A percentile compares a stretch with the other conserved stretches of the same genome.
phyloP scores from a whole-genome alignment of 176 grass and related monocot genomes.

The Carex parvula region DNA sequence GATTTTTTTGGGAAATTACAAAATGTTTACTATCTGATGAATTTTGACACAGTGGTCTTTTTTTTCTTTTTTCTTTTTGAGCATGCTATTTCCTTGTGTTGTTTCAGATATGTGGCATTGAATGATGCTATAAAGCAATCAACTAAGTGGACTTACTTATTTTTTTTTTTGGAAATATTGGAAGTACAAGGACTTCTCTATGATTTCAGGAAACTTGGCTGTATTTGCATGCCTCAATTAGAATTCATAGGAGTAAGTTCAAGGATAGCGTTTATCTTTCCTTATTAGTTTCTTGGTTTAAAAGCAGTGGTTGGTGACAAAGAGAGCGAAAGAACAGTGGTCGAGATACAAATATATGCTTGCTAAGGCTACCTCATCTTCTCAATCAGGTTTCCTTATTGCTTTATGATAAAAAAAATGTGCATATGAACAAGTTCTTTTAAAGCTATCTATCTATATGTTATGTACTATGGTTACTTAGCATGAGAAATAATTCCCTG shows the following conservation, averaged over 20 bases:
- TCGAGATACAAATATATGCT: conserved; percentile 68
- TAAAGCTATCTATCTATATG: conserved; percentile 11
- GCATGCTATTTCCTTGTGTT: not conserved
- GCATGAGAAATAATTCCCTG: conserved; percentile 23
- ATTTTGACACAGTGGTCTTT: not conserved
- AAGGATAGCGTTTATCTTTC: not conserved
- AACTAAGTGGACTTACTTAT: not conserved
- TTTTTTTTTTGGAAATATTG: not conserved
- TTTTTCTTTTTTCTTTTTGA: too few relatives aligned
- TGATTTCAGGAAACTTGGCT: not conserved
- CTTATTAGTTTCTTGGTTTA: conserved; percentile 22
- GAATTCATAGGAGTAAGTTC: not conserved
- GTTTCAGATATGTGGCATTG: not conserved
- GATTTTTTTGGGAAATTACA: not conserved
- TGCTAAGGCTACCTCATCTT: conserved; percentile 36
- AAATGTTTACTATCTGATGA: not conserved
- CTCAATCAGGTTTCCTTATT: conserved; percentile 34
- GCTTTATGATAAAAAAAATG: not conserved
- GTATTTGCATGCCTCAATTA: not conserved
- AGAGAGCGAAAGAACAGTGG: conserved; percentile 78
- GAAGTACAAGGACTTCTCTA: not conserved
- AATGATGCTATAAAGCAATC: not conserved
- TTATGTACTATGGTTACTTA: not conserved
- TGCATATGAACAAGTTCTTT: conserved; percentile 36
- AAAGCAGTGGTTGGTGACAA: conserved; percentile 89